These are phyloP conservation scores for Tylopilus cervinicoccineus DNA, from an alignment of 768 basidiomycete genomes.

Conservation along the genomic window DNA sequence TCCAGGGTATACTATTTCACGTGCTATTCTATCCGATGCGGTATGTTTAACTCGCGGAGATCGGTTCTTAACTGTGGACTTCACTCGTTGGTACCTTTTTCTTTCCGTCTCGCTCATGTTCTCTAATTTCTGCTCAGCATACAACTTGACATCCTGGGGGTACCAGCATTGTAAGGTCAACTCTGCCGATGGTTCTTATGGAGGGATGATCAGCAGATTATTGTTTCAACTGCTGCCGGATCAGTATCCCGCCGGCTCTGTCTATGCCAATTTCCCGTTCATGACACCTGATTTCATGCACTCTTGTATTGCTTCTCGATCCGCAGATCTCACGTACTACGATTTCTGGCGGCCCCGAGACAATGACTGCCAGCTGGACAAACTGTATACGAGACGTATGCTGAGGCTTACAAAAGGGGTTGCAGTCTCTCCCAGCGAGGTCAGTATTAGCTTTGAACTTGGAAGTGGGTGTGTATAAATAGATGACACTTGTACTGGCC, in stretches of 20 bases:
- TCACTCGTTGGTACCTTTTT: slow-evolving; percentile 54
- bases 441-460: slow-evolving; percentile 3
- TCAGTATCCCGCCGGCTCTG: slow-evolving; percentile 59
- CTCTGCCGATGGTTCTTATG: slow-evolving; percentile 63
- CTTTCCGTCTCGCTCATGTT: neutral
- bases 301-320: slow-evolving; percentile 42
- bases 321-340: slow-evolving; percentile 42
- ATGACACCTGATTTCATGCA: slow-evolving; percentile 46
- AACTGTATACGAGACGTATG: slow-evolving; percentile 16
- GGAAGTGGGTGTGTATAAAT: neutral
- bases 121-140: slow-evolving; percentile 40
- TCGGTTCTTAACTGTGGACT: slow-evolving; percentile 72
- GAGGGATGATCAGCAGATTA: slow-evolving; percentile 70
- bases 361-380: neutral
- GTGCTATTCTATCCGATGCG: slow-evolving; percentile 81
- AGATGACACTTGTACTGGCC: neutral
- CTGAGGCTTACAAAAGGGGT: slow-evolving; percentile 13
- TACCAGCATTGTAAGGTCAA: slow-evolving; percentile 67
- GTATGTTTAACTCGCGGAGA: slow-evolving; percentile 75
- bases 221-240: slow-evolving; percentile 70
- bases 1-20: slow-evolving; percentile 79
- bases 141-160: slow-evolving; percentile 77
- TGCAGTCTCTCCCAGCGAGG: slow-evolving; percentile 5
- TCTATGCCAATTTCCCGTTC: slow-evolving; percentile 82
- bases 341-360: slow-evolving; percentile 50